A percentile compares a stretch with the other conserved stretches of the same genome.
Evolutionary conservation across 176 grass and related monocot genomes (phyloP).

Genomic region (Eleusine coracana): DNA sequence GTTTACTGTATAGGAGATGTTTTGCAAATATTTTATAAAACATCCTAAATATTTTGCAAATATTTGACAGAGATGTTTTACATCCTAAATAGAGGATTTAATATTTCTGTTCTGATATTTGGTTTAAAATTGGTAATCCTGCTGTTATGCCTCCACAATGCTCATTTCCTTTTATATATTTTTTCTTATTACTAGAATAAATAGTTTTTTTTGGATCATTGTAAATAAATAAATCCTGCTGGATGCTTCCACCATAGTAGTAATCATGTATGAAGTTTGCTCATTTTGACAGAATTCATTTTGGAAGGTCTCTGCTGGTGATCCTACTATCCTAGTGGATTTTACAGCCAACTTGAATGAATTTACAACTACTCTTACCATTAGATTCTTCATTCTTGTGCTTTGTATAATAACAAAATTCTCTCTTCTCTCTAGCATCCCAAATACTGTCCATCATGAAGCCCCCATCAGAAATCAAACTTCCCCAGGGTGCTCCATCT

Average conservation of each 20-base stretch:
- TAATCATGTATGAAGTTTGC: background rate
- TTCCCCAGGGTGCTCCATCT: background rate
- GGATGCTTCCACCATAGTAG: background rate
- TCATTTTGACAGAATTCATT: conserved; percentile 1
- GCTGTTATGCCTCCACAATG: no score
- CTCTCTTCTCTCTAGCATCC: conserved; percentile 47
- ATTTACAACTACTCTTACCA: conserved; percentile 6
- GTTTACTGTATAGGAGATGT: no score
- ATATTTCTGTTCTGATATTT: no score
- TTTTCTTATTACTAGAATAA: background rate
- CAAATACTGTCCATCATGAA: conserved; percentile 63
- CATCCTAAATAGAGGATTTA: no score
- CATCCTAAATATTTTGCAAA: no score
- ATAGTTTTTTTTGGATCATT: background rate
- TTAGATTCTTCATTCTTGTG: background rate
- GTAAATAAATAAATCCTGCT: background rate
- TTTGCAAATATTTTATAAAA: no score
- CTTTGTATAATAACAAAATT: conserved; percentile 13
- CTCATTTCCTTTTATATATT: no score
- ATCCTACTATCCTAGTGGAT: background rate
- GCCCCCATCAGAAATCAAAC: conserved; percentile 33
- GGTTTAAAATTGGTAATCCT: no score
- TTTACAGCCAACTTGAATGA: conserved; percentile 23
- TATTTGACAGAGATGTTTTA: no score
- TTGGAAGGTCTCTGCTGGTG: conserved; percentile 8